Evolutionary conservation across 2,329 filamentous ascomycete genomes (phyloP).

Genomic region (Chaetomium olivaceum): DNA sequence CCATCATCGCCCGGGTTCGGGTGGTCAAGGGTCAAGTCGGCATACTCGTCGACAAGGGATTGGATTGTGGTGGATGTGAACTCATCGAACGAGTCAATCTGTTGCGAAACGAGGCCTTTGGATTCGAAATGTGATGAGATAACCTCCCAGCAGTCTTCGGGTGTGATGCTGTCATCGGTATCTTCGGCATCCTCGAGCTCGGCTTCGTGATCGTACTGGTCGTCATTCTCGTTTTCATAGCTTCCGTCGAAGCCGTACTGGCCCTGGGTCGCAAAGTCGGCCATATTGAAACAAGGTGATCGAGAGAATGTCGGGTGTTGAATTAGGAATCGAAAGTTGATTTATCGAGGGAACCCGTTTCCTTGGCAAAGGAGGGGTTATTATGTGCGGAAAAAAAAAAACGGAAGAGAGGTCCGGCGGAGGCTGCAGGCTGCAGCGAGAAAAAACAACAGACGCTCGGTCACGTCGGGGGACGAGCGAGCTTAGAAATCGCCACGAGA

Average conservation of each 20-base stretch:
- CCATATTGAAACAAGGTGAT: conserved; percentile 23
- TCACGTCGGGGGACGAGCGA: conserved; percentile 5
- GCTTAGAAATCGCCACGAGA: conserved; percentile 33
- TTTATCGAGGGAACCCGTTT: neutral
- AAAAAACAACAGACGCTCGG: neutral
- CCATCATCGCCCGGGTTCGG: conserved; percentile 76
- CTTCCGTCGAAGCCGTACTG: conserved; percentile 31
- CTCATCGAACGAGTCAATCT: conserved; percentile 97
- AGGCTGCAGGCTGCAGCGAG: neutral
- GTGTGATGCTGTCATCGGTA: conserved; percentile 73
- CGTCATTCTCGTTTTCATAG: conserved; percentile 57
- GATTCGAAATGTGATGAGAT: conserved; percentile 96
- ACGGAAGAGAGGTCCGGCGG: neutral
- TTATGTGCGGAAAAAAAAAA: neutral
- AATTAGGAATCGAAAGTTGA: neutral
- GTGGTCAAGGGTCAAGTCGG: conserved; percentile 88
- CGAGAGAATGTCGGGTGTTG: neutral
- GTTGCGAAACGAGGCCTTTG: conserved; percentile 94
- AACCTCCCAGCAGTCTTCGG: conserved; percentile 97
- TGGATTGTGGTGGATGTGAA: conserved; percentile 94
- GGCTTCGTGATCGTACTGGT: conserved; percentile 46
- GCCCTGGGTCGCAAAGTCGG: conserved; percentile 28
- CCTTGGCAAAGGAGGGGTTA: neutral
- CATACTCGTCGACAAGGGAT: conserved; percentile 90
- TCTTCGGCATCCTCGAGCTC: conserved; percentile 68